Evolutionary conservation across 2,329 filamentous ascomycete genomes (phyloP), one percentile per base, ranked within the genome.

Genomic region (Macrophomina phaseolina): DNA sequence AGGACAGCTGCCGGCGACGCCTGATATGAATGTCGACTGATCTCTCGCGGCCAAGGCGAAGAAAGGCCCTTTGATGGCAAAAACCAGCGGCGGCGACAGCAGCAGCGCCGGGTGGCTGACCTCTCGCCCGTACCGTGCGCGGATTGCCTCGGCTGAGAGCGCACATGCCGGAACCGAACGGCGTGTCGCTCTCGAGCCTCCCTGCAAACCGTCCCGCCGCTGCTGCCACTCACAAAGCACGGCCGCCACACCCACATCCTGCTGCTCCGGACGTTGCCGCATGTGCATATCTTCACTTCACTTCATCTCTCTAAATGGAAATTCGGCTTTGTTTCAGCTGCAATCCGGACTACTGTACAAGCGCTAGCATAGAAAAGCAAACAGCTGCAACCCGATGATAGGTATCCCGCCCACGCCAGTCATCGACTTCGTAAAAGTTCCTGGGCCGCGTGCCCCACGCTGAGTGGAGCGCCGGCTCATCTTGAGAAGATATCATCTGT

Each of bases 351-450:
- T 62, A 51, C 58, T 49, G 30, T 62, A 62, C 58, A 62, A 18
- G 14, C n/a, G 42, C 32, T 36, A 58, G 40, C 45, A 58, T 14
- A 58, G 62, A 28, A 65, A 65, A 23, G n/a, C 34, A 45, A 48
- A 38, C 34, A 18, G 63, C 32, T 49, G 42, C 53, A 60, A 61
- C 46, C 64, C 53, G 64, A 49, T 61, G 53, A 60, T 61, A 34
- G 64, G 55, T 45, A 61, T 45, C 64, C 64, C 53, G 53, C 64
- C 40, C 38, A 61, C 52, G 53, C 53, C 45, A 60, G 53, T 66
- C 64, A 52, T 66, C 64, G 55, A 58, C 52, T 36, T 65, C 63
- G 63, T 65, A 56, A 65, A 65, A 49, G 58, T 62, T 49, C 42
- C 46, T 45, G 14, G 58, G 45, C 45, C 42, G 38, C 23, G 32